Conservation (phyloP, 176 grass and related monocot species). For the Phragmites australis region DNA sequence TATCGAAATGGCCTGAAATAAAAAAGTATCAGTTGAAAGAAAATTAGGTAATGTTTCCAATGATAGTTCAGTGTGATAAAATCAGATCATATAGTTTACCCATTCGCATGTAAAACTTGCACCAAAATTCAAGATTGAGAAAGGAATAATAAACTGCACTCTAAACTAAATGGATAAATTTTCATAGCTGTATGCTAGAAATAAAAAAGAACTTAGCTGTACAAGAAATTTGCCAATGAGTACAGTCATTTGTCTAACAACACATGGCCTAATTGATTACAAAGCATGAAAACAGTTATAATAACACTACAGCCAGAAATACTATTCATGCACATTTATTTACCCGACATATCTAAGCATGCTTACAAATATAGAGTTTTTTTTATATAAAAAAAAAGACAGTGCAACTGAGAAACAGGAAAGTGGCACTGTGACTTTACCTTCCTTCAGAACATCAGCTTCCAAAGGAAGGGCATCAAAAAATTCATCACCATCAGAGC, state of each 20-base stretch:
- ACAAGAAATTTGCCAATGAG: conserved; percentile 19
- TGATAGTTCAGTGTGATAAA: conserved; percentile 33
- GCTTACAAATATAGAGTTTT: background rate
- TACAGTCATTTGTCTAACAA: conserved; percentile 17
- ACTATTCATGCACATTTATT: background rate
- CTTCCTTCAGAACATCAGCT: conserved; percentile 50
- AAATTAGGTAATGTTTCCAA: conserved; percentile 20
- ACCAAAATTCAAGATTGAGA: conserved; percentile 27
- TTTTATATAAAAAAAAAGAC: background rate
- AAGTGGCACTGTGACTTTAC: conserved; percentile 47
- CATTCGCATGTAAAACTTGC: conserved; percentile 32
- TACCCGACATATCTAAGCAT: conserved; percentile 28
- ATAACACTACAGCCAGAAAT: conserved; percentile 17
- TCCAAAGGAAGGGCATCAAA: conserved; percentile 52
- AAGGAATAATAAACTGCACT: conserved; percentile 23
- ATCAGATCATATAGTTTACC: conserved; percentile 9
- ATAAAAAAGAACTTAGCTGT: conserved; percentile 17
- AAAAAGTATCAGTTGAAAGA: conserved; percentile 32
- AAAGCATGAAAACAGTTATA: conserved; percentile 1
- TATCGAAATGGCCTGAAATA: conserved; percentile 52
- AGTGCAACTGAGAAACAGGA: conserved; percentile 23
- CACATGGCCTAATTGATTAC: conserved; percentile 6
- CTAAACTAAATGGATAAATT: background rate
- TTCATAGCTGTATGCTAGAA: conserved; percentile 27
- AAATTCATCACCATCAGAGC: conserved; percentile 64